Conservation (phyloP, 2,329 filamentous ascomycete species). For the Venturiaceae sp. region DNA sequence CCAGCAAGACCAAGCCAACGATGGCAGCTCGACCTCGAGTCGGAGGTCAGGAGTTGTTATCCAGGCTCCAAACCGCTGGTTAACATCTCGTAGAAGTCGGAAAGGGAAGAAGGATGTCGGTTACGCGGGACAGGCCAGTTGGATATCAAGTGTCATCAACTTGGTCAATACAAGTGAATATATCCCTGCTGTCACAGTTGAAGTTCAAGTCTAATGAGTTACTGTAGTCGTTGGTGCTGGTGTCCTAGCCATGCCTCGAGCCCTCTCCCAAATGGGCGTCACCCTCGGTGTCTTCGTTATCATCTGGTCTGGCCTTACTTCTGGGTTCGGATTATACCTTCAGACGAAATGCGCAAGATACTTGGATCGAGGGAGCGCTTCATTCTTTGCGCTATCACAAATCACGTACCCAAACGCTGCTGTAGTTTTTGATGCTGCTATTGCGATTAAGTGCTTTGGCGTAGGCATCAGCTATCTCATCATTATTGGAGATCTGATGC, state of each 20-base stretch:
- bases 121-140: constrained; percentile 65
- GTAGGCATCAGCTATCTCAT: constrained; percentile 97
- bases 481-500: constrained; percentile 98
- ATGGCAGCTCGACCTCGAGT: background rate
- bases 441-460: constrained; percentile 96
- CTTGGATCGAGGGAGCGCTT: constrained; percentile 76
- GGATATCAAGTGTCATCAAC: constrained; percentile 87
- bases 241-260: constrained; percentile 89
- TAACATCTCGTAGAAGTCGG: background rate
- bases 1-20: background rate
- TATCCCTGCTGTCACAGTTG: background rate
- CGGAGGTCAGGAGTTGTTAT: background rate
- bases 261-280: constrained; percentile 93
- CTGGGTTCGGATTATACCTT: constrained; percentile 89
- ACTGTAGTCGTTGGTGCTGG: constrained; percentile 77
- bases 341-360: constrained; percentile 91
- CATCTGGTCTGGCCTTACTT: constrained; percentile 79
- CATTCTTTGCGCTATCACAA: constrained; percentile 95
- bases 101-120: constrained; percentile 56
- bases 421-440: constrained; percentile 89
- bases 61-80: background rate
- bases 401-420: constrained; percentile 94
- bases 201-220: background rate
- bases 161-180: constrained; percentile 83
- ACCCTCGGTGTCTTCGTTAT: constrained; percentile 75